phyloP scores from a whole-genome alignment of 2,329 filamentous ascomycete genomes.

The Xylaria multiplex region DNA sequence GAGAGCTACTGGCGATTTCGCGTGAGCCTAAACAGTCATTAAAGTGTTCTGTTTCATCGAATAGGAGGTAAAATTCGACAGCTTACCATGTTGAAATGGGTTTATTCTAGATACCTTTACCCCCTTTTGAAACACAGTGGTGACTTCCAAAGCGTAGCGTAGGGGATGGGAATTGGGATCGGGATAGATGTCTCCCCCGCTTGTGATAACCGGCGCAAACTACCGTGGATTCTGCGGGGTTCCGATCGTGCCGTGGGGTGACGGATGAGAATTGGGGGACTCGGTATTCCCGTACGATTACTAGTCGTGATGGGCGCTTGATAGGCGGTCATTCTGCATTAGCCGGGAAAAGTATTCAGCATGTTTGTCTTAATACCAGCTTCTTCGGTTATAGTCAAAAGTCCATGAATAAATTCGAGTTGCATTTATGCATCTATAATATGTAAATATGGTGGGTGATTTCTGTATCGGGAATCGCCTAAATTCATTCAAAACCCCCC shows the following conservation, averaged over 20 bases:
- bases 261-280: not conserved
- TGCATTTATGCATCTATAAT: no score
- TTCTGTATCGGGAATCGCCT: no score
- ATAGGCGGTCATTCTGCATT: not conserved
- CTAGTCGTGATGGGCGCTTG: not conserved
- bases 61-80: no score
- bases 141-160: not conserved
- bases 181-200: not conserved
- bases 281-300: slow-evolving; percentile 11
- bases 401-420: no score
- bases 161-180: not conserved
- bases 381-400: no score
- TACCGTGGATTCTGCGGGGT: not conserved
- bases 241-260: not conserved
- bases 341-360: not conserved
- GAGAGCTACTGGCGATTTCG: slow-evolving; percentile 37
- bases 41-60: not conserved
- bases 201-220: not conserved
- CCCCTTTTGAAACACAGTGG: not conserved
- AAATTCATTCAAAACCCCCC: no score
- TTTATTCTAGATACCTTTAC: not conserved
- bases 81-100: slow-evolving; percentile 18
- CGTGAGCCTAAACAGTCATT: slow-evolving; percentile 14
- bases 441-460: no score
- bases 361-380: no score